Percentiles rank a stretch among this genome's conserved stretches.
phyloP scores from a whole-genome alignment of 805 yeast species.

The Nakazawaea sp. region DNA sequence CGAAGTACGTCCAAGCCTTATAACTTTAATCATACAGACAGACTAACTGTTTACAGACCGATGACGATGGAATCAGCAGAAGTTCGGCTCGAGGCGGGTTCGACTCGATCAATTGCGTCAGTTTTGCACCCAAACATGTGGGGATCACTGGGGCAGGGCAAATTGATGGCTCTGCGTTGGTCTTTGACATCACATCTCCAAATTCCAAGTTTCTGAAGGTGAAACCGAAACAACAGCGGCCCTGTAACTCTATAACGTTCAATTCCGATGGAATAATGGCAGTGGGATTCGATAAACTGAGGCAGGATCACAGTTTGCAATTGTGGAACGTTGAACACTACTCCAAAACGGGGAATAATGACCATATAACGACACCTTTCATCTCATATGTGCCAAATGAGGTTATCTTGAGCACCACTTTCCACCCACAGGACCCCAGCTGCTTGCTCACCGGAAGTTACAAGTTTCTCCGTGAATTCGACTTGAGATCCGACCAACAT shows the following conservation, averaged over 20 bases:
- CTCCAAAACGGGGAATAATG: slow-evolving; percentile 36
- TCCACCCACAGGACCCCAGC: slow-evolving; percentile 49
- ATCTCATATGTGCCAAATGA: slow-evolving; percentile 65
- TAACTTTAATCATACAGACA: too few species aligned
- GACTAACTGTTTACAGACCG: slow-evolving; percentile 15
- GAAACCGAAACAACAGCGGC: slow-evolving; percentile 59
- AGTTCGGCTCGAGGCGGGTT: slow-evolving; percentile 54
- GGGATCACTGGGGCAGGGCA: slow-evolving; percentile 75
- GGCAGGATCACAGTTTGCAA: slow-evolving; percentile 70
- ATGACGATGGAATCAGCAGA: slow-evolving; percentile 47
- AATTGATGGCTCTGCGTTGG: slow-evolving; percentile 55
- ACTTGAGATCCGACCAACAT: slow-evolving; percentile 58
- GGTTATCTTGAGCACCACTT: slow-evolving; percentile 60
- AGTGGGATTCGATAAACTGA: slow-evolving; percentile 70
- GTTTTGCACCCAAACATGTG: slow-evolving; percentile 45
- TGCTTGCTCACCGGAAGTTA: slow-evolving; percentile 68
- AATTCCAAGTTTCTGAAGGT: slow-evolving; percentile 32
- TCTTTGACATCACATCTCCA: slow-evolving; percentile 50
- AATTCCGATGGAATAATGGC: slow-evolving; percentile 61
- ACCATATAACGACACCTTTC: slow-evolving; percentile 43
- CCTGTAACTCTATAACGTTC: slow-evolving; percentile 71
- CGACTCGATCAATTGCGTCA: slow-evolving; percentile 59
- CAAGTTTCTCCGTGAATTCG: slow-evolving; percentile 73
- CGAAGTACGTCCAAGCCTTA: too few species aligned
- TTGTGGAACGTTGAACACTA: slow-evolving; percentile 74